Conservation (phyloP, 768 basidiomycete genomes). For the Lactifluus subvellereus region DNA sequence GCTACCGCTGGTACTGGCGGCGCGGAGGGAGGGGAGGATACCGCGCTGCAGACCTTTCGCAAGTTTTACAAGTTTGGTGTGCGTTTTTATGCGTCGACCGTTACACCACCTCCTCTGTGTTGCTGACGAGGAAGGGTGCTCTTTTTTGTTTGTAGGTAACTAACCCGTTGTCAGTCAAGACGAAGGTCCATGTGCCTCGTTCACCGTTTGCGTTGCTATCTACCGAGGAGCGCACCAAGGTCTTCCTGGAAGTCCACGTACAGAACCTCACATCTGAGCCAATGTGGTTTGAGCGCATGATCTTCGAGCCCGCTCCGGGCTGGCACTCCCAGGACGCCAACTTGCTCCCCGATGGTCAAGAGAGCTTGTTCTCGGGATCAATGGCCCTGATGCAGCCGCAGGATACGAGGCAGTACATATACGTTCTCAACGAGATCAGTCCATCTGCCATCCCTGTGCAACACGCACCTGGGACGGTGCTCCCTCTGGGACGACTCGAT, state of each 20-base stretch:
- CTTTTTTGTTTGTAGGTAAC: conserved; percentile 52
- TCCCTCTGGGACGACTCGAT: conserved; percentile 83
- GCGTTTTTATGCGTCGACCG: neutral
- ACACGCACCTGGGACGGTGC: conserved; percentile 60
- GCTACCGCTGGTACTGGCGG: conserved; percentile 27
- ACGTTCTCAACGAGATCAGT: conserved; percentile 57
- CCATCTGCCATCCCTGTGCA: conserved; percentile 41
- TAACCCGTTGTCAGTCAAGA: conserved; percentile 94
- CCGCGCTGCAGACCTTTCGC: conserved; percentile 61
- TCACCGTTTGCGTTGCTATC: conserved; percentile 69
- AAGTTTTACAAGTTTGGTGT: conserved; percentile 93
- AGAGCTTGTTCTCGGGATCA: conserved; percentile 51
- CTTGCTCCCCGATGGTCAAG: conserved; percentile 28
- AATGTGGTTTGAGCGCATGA: conserved; percentile 77
- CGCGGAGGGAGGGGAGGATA: conserved; percentile 37
- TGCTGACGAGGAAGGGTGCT: conserved; percentile 1
- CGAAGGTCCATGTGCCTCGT: conserved; percentile 76
- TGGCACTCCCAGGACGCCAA: conserved; percentile 60
- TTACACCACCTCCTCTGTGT: neutral
- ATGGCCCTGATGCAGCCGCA: conserved; percentile 76
- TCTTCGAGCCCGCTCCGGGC: conserved; percentile 64
- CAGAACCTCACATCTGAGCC: conserved; percentile 79
- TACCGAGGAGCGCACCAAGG: conserved; percentile 61
- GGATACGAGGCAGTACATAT: conserved; percentile 83
- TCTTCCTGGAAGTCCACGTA: conserved; percentile 89